Percentiles rank a stretch among this genome's conserved stretches.
Conservation (phyloP, 2,329 filamentous ascomycete species). For the Amauroascus verrucosus region DNA sequence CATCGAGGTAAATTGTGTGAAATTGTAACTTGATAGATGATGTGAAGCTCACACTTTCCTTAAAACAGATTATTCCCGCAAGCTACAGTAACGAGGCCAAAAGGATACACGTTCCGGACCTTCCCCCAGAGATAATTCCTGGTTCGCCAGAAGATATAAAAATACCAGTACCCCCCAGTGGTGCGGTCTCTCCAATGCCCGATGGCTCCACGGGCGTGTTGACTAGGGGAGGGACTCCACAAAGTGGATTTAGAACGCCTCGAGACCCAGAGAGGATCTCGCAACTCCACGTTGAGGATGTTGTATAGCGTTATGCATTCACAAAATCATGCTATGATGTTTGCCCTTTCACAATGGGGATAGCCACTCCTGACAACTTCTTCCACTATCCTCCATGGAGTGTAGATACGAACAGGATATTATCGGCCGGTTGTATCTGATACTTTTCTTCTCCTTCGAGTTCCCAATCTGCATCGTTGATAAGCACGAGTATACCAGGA, state of each 20-base stretch:
- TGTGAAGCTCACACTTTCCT: not conserved
- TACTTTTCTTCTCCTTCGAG: slow-evolving; percentile 90
- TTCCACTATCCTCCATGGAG: slow-evolving; percentile 69
- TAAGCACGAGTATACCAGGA: slow-evolving; percentile 87
- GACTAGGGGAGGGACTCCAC: slow-evolving; percentile 35
- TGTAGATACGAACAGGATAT: slow-evolving; percentile 91
- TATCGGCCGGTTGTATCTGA: slow-evolving; percentile 69
- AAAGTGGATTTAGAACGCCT: slow-evolving; percentile 33
- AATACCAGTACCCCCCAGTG: slow-evolving; percentile 59
- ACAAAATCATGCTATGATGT: not conserved
- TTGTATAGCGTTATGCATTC: slow-evolving; percentile 24
- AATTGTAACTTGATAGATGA: not conserved
- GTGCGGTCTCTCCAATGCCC: slow-evolving; percentile 36
- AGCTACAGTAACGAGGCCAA: slow-evolving; percentile 95
- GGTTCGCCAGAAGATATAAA: slow-evolving; percentile 70
- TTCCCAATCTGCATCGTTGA: slow-evolving; percentile 98
- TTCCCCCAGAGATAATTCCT: slow-evolving; percentile 58
- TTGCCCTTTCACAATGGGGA: not conserved
- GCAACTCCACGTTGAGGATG: slow-evolving; percentile 38
- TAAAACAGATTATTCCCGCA: slow-evolving; percentile 69
- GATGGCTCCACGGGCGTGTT: slow-evolving; percentile 34
- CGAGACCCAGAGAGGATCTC: slow-evolving; percentile 37
- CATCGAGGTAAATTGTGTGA: slow-evolving; percentile 56
- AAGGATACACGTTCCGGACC: slow-evolving; percentile 69
- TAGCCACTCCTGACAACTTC: not conserved